Percentiles rank a stretch among this genome's conserved stretches.
Conservation (phyloP, 331 rosid genomes). For the Pyracantha coccinea region DNA sequence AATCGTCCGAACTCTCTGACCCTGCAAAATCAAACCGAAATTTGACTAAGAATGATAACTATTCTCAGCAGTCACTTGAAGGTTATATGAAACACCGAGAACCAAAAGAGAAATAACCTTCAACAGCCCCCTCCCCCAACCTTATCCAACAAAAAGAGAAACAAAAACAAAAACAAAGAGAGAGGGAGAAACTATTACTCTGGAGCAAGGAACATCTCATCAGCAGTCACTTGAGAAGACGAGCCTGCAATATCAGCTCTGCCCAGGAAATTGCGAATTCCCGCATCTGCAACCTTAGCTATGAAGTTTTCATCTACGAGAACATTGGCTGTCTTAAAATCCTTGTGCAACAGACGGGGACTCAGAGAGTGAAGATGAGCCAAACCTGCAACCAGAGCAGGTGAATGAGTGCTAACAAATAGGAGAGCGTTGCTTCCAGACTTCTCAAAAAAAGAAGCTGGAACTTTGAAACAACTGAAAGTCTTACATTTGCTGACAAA, state of each 20-base stretch:
- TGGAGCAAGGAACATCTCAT: slow-evolving; percentile 78
- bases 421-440: slow-evolving; percentile 16
- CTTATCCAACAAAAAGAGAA: background rate
- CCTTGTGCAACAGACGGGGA: slow-evolving; percentile 80
- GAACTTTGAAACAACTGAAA: slow-evolving; percentile 16
- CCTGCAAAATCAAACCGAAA: slow-evolving; percentile 41
- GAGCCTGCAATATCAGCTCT: slow-evolving; percentile 58
- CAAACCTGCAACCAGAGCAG: slow-evolving; percentile 49
- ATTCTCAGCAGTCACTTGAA: background rate
- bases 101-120: background rate
- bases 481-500: slow-evolving; percentile 42
- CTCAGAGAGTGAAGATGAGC: slow-evolving; percentile 78
- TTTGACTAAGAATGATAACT: slow-evolving; percentile 3
- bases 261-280: slow-evolving; percentile 68
- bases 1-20: slow-evolving; percentile 74
- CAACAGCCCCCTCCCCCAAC: background rate
- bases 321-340: slow-evolving; percentile 87
- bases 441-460: slow-evolving; percentile 11
- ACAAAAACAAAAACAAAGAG: background rate
- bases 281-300: slow-evolving; percentile 92
- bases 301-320: slow-evolving; percentile 78
- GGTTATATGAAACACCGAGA: background rate
- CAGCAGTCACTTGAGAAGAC: slow-evolving; percentile 61
- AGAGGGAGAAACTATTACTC: slow-evolving; percentile 43
- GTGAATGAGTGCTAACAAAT: slow-evolving; percentile 15